Conservation (phyloP, 139 green algal species). For the Chlamydomonas schloesseri region DNA sequence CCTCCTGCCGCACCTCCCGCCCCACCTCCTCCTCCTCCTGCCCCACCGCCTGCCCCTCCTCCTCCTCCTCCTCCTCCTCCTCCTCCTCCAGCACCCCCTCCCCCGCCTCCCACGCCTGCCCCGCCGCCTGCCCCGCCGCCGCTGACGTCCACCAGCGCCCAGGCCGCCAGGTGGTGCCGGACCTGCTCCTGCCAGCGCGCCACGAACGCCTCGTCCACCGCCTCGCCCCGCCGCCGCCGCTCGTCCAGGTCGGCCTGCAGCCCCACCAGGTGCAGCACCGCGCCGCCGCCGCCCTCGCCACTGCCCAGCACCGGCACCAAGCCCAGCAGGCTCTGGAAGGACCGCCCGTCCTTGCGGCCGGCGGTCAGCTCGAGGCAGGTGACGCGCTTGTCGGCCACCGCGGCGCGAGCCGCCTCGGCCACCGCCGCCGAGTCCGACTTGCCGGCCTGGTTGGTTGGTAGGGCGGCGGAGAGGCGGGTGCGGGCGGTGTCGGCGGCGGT, state of each 20-base stretch:
- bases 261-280: constrained; percentile 28
- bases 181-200: constrained; percentile 47
- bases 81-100: not conserved
- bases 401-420: not conserved
- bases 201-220: constrained; percentile 37
- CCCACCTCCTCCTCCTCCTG: not conserved
- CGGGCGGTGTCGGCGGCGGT: not conserved
- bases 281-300: constrained; percentile 61
- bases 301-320: constrained; percentile 84
- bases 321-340: constrained; percentile 90
- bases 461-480: not conserved
- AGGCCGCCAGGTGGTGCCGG: constrained; percentile 22
- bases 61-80: not conserved
- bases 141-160: constrained; percentile 36
- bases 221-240: constrained; percentile 11
- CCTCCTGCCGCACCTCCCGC: not conserved
- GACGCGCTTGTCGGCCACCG: not conserved
- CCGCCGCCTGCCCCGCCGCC: not conserved
- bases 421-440: not conserved
- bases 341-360: constrained; percentile 81
- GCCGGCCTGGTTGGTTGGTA: constrained; percentile 20
- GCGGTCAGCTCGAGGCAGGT: constrained; percentile 56
- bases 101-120: not conserved
- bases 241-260: constrained; percentile 51
- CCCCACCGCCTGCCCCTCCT: not conserved